These are phyloP conservation scores for Termitomyces sp. DNA, from an alignment of 768 basidiomycete genomes.

Conservation along the genomic window DNA sequence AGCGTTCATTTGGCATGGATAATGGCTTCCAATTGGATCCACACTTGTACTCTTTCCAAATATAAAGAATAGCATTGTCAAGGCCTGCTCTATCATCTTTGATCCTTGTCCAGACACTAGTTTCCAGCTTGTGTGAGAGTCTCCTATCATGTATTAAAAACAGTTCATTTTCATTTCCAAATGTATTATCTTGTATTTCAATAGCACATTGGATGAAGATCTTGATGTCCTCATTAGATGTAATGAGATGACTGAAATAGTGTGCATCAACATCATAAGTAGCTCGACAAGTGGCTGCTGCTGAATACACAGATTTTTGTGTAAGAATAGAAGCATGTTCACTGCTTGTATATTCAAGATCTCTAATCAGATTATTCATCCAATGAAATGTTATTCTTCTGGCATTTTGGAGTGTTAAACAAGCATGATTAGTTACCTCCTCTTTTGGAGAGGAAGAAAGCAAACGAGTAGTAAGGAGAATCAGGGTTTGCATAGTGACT, in stretches of 20 bases:
- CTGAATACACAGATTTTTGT: neutral
- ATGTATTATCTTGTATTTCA: neutral
- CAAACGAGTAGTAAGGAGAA: neutral
- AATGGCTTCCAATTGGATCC: neutral
- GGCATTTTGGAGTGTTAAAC: neutral
- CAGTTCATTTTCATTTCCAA: neutral
- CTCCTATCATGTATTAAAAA: neutral
- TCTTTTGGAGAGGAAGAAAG: neutral
- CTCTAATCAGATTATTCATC: neutral
- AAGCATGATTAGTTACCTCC: neutral
- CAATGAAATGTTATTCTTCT: neutral
- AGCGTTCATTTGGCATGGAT: neutral
- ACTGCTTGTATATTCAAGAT: neutral
- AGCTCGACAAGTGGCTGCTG: neutral
- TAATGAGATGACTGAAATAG: neutral
- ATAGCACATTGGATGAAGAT: neutral
- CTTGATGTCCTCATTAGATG: neutral
- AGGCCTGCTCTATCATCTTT: neutral
- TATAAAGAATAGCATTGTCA: neutral
- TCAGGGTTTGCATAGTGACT: neutral
- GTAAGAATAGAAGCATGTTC: neutral
- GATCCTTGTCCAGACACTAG: neutral
- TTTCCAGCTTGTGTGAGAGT: neutral
- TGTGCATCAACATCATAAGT: neutral
- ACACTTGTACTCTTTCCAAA: neutral